These are phyloP conservation scores for Leccinum colubrinum DNA, from an alignment of 1,284 basidiomycete genomes.

Conservation along the genomic window DNA sequence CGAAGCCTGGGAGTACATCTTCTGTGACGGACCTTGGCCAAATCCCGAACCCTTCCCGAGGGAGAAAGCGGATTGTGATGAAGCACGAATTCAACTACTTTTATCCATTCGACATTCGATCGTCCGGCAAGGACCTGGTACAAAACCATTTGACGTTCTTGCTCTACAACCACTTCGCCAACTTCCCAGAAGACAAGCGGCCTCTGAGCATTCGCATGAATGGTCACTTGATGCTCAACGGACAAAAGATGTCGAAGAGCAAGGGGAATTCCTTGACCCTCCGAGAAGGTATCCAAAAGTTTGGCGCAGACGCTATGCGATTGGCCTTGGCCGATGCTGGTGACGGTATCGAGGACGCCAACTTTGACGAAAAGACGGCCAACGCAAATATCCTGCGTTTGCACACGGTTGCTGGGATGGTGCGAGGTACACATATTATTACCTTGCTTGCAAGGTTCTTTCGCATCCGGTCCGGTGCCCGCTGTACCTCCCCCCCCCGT, in stretches of 20 bases:
- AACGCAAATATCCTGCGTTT: slow-evolving; percentile 68
- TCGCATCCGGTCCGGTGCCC: slow-evolving; percentile 30
- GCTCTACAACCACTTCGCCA: slow-evolving; percentile 91
- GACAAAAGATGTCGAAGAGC: slow-evolving; percentile 98
- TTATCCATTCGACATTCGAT: slow-evolving; percentile 97
- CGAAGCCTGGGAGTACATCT: slow-evolving; percentile 96
- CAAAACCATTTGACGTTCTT: slow-evolving; percentile 96
- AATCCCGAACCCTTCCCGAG: slow-evolving; percentile 59
- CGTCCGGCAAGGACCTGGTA: slow-evolving; percentile 98
- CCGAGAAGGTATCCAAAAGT: slow-evolving; percentile 78
- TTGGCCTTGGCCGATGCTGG: slow-evolving; percentile 95
- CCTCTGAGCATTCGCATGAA: slow-evolving; percentile 92
- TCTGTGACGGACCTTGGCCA: slow-evolving; percentile 66
- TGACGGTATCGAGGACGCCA: slow-evolving; percentile 96
- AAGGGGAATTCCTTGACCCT: slow-evolving; percentile 89
- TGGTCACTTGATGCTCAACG: slow-evolving; percentile 97
- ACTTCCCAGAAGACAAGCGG: slow-evolving; percentile 95
- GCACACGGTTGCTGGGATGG: too few species aligned
- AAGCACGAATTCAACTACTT: slow-evolving; percentile 96
- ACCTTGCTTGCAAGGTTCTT: too few species aligned
- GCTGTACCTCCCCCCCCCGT: slow-evolving; percentile 28
- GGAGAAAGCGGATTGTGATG: slow-evolving; percentile 79
- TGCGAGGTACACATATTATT: too few species aligned
- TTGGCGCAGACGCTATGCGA: slow-evolving; percentile 91
- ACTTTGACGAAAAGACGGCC: slow-evolving; percentile 98